Base-by-base conservation (phyloP, 352 stramenopile species). In the Phytophthora hibernalis region DNA sequence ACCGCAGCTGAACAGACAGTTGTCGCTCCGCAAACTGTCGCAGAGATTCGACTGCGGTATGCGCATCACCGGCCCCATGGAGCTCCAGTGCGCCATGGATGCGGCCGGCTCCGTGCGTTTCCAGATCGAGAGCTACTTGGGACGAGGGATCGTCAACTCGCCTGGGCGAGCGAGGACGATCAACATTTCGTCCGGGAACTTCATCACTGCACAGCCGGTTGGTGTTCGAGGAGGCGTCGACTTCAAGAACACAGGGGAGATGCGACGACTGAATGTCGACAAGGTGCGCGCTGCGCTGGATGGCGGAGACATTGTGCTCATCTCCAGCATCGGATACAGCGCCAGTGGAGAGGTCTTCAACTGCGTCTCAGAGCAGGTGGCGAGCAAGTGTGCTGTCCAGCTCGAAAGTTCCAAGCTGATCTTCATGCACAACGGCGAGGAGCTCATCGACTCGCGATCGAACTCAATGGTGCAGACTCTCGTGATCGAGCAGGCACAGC, bases 161-260 rank as follows among this genome's bases (percentile, higher is more conserved):
- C 86, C 87, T 0, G 87, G 88, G 40, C 77, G 83, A 20, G 73
- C 79, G 1, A 65, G 81, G 6, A 76, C 82, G 7, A 93, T 97
- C 63, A 98, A 98, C 70, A 96, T 99, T 42, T 87, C 97, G 5
- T 97, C 91, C 3, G 97, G 97, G 11, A 99, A 99, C 71, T 99
- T 98, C 76, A 98, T 98, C 77, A 97, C 93, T 10, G 96, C 97
- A 5, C 90, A 96, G 72, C 89, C 84, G 7, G 84, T 97, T 2
- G 92, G 92, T 13, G 90, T 98, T 1, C 83, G 87, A 18, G 87
- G 84, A 26, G 90, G 90, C 15, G 86, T 97, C 16, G 90, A 97
- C 72, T 97, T 93, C 50, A 93, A 94, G 61, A 90, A 87, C 89
- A 98, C 63, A 74, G 98, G 91, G 56, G 96, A 99, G 71, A 97